A percentile compares a stretch with the other conserved stretches of the same genome.
These are phyloP conservation scores for Litchi chinensis DNA, from an alignment of 345 rosid species.

Conservation along the genomic window DNA sequence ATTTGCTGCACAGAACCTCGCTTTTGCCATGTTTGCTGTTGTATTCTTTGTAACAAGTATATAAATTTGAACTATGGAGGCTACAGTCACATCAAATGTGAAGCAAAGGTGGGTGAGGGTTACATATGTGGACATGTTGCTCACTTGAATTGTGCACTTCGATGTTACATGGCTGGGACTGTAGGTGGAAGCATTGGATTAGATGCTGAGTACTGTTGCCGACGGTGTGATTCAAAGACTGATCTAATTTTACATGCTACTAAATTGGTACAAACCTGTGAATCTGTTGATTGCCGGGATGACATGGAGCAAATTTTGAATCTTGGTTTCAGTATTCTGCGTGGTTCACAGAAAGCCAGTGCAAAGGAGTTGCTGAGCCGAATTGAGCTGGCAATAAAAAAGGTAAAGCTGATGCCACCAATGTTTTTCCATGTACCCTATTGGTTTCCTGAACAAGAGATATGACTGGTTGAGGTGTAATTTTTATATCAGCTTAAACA, in stretches of 20 bases:
- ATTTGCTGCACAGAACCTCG: constrained; percentile 75
- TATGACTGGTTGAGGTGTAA: constrained; percentile 25
- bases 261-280: constrained; percentile 54
- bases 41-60: constrained; percentile 76
- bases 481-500: constrained; percentile 59
- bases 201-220: constrained; percentile 85
- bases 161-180: constrained; percentile 82
- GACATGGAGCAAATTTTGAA: constrained; percentile 62
- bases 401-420: constrained; percentile 47
- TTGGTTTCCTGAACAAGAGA: constrained; percentile 18
- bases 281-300: constrained; percentile 50
- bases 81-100: constrained; percentile 73
- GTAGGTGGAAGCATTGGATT: constrained; percentile 85
- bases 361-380: constrained; percentile 53
- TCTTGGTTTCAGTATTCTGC: constrained; percentile 61
- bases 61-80: constrained; percentile 52
- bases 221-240: constrained; percentile 76
- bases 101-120: constrained; percentile 54
- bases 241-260: constrained; percentile 67
- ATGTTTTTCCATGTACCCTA: background rate
- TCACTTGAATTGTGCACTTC: constrained; percentile 85
- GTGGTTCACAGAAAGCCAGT: constrained; percentile 51
- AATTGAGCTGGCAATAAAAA: constrained; percentile 50
- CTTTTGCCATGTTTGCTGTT: constrained; percentile 83
- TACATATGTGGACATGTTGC: constrained; percentile 78